phyloP scores from a whole-genome alignment of 2,329 filamentous ascomycete species.

The Amauroascus verrucosus region DNA sequence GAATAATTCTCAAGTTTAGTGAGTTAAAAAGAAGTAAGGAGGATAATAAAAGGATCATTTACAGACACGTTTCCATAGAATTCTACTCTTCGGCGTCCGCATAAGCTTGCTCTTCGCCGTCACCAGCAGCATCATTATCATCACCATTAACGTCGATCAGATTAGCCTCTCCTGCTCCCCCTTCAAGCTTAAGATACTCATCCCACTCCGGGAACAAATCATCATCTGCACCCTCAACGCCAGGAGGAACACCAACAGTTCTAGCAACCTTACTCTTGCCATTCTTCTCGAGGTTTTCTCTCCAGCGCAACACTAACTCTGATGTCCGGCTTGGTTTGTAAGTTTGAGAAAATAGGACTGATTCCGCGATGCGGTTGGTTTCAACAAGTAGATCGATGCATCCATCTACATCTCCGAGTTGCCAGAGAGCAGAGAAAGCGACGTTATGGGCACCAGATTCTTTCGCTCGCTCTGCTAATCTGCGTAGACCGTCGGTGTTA shows the following conservation, averaged over 20 bases:
- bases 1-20: too few species aligned
- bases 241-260: constrained; percentile 69
- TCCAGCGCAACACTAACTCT: constrained; percentile 66
- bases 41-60: constrained; percentile 3
- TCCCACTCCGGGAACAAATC: constrained; percentile 97
- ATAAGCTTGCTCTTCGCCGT: constrained; percentile 25
- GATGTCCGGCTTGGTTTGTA: constrained; percentile 75
- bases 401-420: constrained; percentile 67
- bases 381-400: constrained; percentile 70
- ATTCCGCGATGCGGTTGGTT: constrained; percentile 72
- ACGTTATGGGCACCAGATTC: constrained; percentile 78
- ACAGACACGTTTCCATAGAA: constrained; percentile 12
- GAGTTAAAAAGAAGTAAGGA: too few species aligned
- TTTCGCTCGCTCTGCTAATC: constrained; percentile 64
- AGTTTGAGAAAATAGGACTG: constrained; percentile 85
- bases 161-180: constrained; percentile 48
- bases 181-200: constrained; percentile 72
- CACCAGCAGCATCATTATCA: constrained; percentile 22
- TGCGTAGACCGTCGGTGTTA: constrained; percentile 61
- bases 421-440: constrained; percentile 83
- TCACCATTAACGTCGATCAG: constrained; percentile 35
- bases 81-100: constrained; percentile 17
- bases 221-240: constrained; percentile 53
- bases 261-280: constrained; percentile 80
- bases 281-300: constrained; percentile 66